Percentiles rank a stretch among this genome's conserved stretches.
Conservation (phyloP, 2,329 filamentous ascomycete species). For the Fusarium lyarnte region DNA sequence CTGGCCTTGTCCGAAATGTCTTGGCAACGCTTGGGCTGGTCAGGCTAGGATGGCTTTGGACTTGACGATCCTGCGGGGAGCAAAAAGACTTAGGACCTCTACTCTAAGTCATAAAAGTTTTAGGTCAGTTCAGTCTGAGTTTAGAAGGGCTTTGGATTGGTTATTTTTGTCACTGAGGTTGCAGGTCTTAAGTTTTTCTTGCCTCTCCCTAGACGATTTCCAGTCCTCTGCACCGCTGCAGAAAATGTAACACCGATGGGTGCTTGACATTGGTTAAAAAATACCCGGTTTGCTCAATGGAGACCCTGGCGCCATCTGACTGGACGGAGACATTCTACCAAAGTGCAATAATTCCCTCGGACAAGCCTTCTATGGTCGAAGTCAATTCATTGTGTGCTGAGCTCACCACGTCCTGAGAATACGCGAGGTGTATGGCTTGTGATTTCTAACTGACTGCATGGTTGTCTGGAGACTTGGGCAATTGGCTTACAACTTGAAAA, state of each 20-base stretch:
- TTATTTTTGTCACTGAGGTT: too few species aligned
- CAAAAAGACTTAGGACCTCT: too few species aligned
- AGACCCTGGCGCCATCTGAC: slow-evolving; percentile 12
- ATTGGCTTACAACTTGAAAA: neutral
- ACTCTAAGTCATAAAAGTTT: too few species aligned
- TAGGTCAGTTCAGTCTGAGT: too few species aligned
- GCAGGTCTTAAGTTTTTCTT: too few species aligned
- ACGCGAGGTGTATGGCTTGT: neutral
- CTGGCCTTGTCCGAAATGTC: slow-evolving; percentile 29
- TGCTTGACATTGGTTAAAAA: slow-evolving; percentile 34
- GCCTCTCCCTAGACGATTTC: too few species aligned
- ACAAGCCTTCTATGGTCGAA: slow-evolving; percentile 3
- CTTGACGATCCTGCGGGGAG: slow-evolving; percentile 22
- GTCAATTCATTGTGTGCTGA: slow-evolving; percentile 8
- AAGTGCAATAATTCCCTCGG: slow-evolving; percentile 15
- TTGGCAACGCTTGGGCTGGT: slow-evolving; percentile 38
- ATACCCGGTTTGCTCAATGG: slow-evolving; percentile 23
- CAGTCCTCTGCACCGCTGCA: slow-evolving; percentile 19
- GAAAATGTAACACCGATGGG: slow-evolving; percentile 20
- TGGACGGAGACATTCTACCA: neutral
- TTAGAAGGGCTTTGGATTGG: too few species aligned
- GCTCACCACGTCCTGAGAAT: neutral
- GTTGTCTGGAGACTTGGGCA: neutral
- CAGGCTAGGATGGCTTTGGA: slow-evolving; percentile 16
- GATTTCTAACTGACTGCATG: neutral